Evolutionary conservation across 2,329 filamentous ascomycete genomes (phyloP).

Genomic region (Sporothrix dimorphospora): DNA sequence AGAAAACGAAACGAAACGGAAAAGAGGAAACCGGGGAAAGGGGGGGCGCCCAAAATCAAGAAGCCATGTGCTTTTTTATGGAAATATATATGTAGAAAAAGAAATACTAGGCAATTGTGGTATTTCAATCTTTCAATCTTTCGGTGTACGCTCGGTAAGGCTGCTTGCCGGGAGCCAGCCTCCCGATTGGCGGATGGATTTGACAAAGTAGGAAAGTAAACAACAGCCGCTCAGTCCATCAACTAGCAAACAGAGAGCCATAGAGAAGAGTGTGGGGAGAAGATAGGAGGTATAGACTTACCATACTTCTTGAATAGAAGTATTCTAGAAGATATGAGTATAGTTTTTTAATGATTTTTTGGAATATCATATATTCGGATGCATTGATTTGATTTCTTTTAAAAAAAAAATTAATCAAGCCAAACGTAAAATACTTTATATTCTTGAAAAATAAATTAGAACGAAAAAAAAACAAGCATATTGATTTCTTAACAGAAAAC

Average conservation of each 20-base stretch:
- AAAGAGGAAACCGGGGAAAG: slow-evolving; percentile 18
- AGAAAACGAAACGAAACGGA: background rate
- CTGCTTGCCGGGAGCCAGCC: background rate
- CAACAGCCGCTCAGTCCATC: background rate
- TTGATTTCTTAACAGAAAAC: too few species aligned
- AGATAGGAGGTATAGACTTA: background rate
- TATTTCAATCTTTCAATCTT: background rate
- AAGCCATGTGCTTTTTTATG: slow-evolving; percentile 9
- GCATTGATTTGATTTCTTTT: too few species aligned
- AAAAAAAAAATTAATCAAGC: background rate
- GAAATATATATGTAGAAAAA: background rate
- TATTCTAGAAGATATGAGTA: background rate
- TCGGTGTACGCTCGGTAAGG: slow-evolving; percentile 15
- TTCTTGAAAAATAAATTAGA: too few species aligned
- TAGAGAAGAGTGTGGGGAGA: background rate
- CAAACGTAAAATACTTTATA: too few species aligned
- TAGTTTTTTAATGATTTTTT: too few species aligned
- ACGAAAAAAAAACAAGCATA: too few species aligned
- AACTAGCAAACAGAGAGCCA: background rate
- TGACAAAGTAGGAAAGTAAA: background rate
- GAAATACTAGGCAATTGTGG: background rate
- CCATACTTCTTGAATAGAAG: background rate
- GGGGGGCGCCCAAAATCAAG: background rate
- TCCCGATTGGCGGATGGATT: background rate
- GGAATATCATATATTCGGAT: too few species aligned